A percentile compares a stretch with the other conserved stretches of the same genome.
Conservation (phyloP, 768 basidiomycete genomes). For the Hypholoma sublateritium region DNA sequence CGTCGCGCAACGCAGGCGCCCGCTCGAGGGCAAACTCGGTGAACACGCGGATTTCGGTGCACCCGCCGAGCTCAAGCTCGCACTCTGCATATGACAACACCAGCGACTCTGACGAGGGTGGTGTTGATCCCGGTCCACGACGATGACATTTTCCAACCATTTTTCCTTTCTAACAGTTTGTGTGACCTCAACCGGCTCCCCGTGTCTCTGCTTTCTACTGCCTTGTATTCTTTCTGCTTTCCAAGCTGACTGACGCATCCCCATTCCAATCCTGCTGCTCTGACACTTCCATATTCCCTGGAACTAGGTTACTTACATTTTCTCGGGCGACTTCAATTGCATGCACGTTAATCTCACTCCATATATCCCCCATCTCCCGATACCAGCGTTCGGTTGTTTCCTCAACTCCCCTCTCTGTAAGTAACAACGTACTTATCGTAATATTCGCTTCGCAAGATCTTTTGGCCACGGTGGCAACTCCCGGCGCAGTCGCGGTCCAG, state of each 20-base stretch:
- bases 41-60: conserved; percentile 15
- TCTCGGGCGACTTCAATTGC: neutral
- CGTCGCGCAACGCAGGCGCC: conserved; percentile 3
- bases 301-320: neutral
- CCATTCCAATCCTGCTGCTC: neutral
- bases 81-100: conserved; percentile 6
- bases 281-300: neutral
- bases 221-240: neutral
- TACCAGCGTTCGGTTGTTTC: neutral
- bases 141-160: neutral
- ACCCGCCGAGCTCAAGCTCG: conserved; percentile 6
- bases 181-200: neutral
- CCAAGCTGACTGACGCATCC: neutral
- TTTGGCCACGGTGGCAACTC: too few relatives aligned
- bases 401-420: neutral
- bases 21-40: conserved; percentile 24
- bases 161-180: neutral
- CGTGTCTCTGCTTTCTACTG: too few relatives aligned
- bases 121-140: conserved; percentile 6
- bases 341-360: neutral
- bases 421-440: neutral
- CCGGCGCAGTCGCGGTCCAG: too few relatives aligned
- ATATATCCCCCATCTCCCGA: neutral
- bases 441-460: too few relatives aligned
- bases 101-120: conserved; percentile 13